Evolutionary conservation across 169 alveolate species (phyloP).

Genomic region (Plasmodium falciparum): DNA sequence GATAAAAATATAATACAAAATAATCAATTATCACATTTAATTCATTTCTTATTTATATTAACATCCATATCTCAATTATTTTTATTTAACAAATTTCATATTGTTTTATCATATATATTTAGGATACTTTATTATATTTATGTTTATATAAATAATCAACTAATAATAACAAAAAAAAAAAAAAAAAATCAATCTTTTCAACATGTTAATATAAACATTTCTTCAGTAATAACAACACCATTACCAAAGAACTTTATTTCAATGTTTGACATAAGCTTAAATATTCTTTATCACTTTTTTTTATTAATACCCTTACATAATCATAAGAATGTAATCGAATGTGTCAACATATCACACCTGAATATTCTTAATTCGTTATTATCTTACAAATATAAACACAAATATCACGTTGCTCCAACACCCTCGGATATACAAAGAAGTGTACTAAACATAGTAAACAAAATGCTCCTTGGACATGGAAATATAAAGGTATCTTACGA

Average conservation of each 20-base stretch:
- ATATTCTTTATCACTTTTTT: conserved; percentile 24
- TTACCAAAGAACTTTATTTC: conserved; percentile 14
- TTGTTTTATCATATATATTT: conserved; percentile 14
- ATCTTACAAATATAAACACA: conserved; percentile 12
- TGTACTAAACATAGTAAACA: conserved; percentile 9
- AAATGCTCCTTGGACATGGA: background rate
- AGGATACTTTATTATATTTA: background rate
- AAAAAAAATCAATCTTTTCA: no score
- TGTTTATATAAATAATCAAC: background rate
- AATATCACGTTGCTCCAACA: background rate
- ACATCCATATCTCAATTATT: conserved; percentile 53
- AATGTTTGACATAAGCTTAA: conserved; percentile 43
- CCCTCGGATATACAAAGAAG: conserved; percentile 54
- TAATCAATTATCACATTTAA: conserved; percentile 1
- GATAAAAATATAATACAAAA: background rate
- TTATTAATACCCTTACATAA: background rate
- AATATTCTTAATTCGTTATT: conserved; percentile 17
- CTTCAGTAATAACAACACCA: background rate
- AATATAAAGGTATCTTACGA: conserved; percentile 19
- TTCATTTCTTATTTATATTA: conserved; percentile 37
- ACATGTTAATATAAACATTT: no score
- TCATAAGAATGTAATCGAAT: background rate
- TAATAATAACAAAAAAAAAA: no score
- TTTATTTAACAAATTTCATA: conserved; percentile 12
- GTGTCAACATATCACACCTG: conserved; percentile 8